Conservation (phyloP, 345 rosid species). For the Dimocarpus longan region DNA sequence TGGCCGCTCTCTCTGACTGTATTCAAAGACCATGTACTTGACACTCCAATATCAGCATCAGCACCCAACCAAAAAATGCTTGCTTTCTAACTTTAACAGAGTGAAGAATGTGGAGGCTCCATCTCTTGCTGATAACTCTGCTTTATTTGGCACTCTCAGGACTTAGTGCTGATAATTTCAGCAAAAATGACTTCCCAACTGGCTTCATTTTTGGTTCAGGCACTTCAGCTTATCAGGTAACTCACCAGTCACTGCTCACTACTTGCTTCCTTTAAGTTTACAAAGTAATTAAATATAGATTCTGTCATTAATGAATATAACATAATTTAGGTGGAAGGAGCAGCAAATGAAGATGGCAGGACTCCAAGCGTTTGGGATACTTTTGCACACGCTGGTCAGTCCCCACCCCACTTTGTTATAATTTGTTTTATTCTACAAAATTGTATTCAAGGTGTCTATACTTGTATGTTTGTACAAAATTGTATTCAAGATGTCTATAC, state of each 20-base stretch:
- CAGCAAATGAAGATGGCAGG: conserved; percentile 52
- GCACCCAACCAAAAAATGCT: background rate
- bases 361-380: conserved; percentile 50
- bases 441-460: background rate
- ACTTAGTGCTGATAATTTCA: background rate
- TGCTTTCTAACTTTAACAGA: too few relatives aligned
- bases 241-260: background rate
- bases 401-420: too few relatives aligned
- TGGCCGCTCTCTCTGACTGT: background rate
- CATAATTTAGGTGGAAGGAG: conserved; percentile 43
- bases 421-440: too few relatives aligned
- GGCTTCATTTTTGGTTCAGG: conserved; percentile 29
- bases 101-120: conserved; percentile 7
- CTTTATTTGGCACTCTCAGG: conserved; percentile 15
- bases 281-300: background rate
- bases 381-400: conserved; percentile 35
- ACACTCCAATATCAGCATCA: background rate
- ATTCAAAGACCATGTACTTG: background rate
- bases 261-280: background rate
- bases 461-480: background rate
- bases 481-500: background rate
- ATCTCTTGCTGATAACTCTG: conserved; percentile 14
- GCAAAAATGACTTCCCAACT: conserved; percentile 28
- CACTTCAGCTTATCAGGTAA: conserved; percentile 33
- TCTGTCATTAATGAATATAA: background rate